phyloP scores from a whole-genome alignment of 2,329 filamentous ascomycete species.

The Penicillium occitanis region DNA sequence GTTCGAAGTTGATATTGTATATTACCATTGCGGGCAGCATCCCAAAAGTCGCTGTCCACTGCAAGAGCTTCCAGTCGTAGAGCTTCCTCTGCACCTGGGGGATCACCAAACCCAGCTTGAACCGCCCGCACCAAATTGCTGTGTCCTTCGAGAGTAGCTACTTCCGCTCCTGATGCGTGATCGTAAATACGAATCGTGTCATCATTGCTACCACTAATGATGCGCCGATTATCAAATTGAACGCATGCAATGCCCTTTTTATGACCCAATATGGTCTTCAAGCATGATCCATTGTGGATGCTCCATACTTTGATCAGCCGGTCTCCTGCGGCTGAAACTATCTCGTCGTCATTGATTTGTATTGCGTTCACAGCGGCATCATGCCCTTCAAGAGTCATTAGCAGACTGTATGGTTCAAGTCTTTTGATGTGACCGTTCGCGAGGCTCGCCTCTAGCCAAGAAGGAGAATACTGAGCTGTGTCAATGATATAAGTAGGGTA shows the following conservation, averaged over 20 bases:
- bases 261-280: slow-evolving; percentile 79
- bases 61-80: slow-evolving; percentile 70
- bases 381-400: slow-evolving; percentile 80
- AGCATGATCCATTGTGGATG: slow-evolving; percentile 73
- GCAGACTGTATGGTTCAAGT: slow-evolving; percentile 68
- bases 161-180: slow-evolving; percentile 77
- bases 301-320: slow-evolving; percentile 94
- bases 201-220: slow-evolving; percentile 94
- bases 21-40: slow-evolving; percentile 52
- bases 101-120: slow-evolving; percentile 89
- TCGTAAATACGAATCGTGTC: slow-evolving; percentile 96
- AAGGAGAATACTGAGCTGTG: slow-evolving; percentile 44
- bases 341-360: slow-evolving; percentile 78
- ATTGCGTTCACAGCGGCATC: slow-evolving; percentile 93
- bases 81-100: slow-evolving; percentile 74
- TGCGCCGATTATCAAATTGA: slow-evolving; percentile 88
- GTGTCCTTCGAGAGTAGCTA: slow-evolving; percentile 82
- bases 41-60: slow-evolving; percentile 72
- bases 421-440: slow-evolving; percentile 42
- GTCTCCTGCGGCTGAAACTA: slow-evolving; percentile 94
- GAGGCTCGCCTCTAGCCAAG: slow-evolving; percentile 43
- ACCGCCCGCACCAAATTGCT: slow-evolving; percentile 85
- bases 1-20: slow-evolving; percentile 43
- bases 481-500: slow-evolving; percentile 59
- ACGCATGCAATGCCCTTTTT: slow-evolving; percentile 96